Percentiles rank a stretch among this genome's conserved stretches.
phyloP scores from a whole-genome alignment of 495 filamentous ascomycete species.

The Saxispiralis lemnorum region DNA sequence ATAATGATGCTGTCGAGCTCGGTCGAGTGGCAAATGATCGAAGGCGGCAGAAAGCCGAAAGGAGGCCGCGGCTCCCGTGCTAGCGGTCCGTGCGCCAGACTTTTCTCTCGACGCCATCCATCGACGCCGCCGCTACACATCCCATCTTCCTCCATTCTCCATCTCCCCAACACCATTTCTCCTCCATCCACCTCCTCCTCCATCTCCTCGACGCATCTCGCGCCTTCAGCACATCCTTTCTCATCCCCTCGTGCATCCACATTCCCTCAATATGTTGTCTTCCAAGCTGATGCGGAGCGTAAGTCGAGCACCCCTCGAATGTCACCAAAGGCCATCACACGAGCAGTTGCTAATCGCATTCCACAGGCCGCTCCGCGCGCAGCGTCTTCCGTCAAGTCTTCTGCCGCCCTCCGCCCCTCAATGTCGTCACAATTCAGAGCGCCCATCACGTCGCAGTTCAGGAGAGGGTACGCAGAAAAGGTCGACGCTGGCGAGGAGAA shows the following conservation, averaged over 20 bases:
- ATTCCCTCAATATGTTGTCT: conserved; percentile 40
- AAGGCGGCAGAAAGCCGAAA: background rate
- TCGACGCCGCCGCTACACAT: background rate
- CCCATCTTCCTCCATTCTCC: conserved; percentile 1
- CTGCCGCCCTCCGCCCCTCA: conserved; percentile 32
- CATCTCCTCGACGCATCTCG: background rate
- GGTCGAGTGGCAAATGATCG: background rate
- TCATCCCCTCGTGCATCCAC: conserved; percentile 6
- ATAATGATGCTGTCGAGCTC: background rate
- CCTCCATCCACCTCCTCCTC: background rate
- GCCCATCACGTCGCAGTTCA: conserved; percentile 38
- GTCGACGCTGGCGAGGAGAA: conserved; percentile 45
- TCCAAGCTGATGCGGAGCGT: conserved; percentile 52
- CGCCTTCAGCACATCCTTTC: conserved; percentile 14
- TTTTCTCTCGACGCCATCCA: background rate
- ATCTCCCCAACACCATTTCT: background rate
- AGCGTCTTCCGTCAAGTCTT: conserved; percentile 36
- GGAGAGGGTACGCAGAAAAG: conserved; percentile 58
- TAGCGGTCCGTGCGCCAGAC: too few species aligned
- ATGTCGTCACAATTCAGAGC: conserved; percentile 25
- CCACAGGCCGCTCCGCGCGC: conserved; percentile 47
- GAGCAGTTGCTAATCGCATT: conserved; percentile 14
- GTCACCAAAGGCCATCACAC: conserved; percentile 16
- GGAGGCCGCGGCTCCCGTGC: background rate
- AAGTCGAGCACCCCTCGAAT: conserved; percentile 29